Evolutionary conservation across 176 grass and related monocot species (phyloP).

Genomic region (Raddia guianensis): DNA sequence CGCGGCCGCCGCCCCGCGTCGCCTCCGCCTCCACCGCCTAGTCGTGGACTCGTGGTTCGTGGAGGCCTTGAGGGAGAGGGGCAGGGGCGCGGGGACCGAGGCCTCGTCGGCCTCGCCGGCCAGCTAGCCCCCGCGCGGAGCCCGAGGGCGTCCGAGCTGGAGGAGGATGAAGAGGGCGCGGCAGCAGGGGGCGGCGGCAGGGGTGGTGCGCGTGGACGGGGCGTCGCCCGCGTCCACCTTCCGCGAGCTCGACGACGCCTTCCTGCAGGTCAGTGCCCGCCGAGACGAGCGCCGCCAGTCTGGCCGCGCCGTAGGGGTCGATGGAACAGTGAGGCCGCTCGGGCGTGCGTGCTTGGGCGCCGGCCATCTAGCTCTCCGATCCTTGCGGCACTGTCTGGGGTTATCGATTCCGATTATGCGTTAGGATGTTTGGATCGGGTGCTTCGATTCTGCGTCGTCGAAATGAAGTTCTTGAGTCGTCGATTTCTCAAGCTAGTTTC

Average conservation of each 20-base stretch:
- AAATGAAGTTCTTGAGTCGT: neutral
- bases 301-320: neutral
- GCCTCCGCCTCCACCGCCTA: neutral
- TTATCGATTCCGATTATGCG: neutral
- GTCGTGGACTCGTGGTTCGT: neutral
- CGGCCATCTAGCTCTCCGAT: neutral
- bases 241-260: slow-evolving; percentile 93
- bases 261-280: slow-evolving; percentile 67
- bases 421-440: neutral
- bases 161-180: slow-evolving; percentile 46
- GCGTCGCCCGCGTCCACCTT: slow-evolving; percentile 76
- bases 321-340: slow-evolving; percentile 41
- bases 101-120: neutral
- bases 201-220: slow-evolving; percentile 60
- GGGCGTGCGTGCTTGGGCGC: neutral
- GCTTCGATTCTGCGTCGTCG: neutral
- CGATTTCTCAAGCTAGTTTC: neutral
- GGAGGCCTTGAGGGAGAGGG: no score
- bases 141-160: slow-evolving; percentile 26
- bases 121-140: neutral
- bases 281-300: neutral
- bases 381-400: neutral
- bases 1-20: slow-evolving; percentile 37
- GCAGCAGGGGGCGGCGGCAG: slow-evolving; percentile 26
- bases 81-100: neutral